Percentiles rank a stretch among this genome's conserved stretches.
These are phyloP conservation scores for Microbotryomycetes sp. DNA, from an alignment of 1,284 basidiomycete genomes.

Conservation along the genomic window DNA sequence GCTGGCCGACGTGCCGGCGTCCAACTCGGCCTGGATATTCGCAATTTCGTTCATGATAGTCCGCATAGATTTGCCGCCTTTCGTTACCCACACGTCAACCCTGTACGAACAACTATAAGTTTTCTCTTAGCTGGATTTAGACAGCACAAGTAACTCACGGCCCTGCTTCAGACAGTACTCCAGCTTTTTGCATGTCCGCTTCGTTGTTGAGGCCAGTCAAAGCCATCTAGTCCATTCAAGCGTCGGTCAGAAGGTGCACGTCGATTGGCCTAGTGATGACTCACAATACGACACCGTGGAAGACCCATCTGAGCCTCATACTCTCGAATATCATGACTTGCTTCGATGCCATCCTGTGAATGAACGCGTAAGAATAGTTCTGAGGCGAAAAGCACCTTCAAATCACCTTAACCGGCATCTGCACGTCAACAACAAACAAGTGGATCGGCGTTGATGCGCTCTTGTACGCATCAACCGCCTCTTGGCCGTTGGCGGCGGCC, in stretches of 20 bases:
- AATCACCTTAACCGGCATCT: conserved; percentile 14
- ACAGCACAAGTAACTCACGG: background rate
- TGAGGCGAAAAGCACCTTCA: background rate
- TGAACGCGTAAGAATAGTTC: background rate
- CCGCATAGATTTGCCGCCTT: conserved; percentile 20
- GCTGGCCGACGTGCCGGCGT: background rate
- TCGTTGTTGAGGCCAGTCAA: conserved; percentile 23
- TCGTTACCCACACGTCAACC: conserved; percentile 25
- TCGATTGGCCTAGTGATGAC: conserved; percentile 20
- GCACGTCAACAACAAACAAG: conserved; percentile 8
- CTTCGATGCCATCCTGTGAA: background rate
- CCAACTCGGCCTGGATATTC: conserved; percentile 7
- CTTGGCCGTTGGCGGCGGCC: conserved; percentile 17
- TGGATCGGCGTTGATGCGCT: background rate
- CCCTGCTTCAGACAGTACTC: background rate
- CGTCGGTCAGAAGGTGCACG: background rate
- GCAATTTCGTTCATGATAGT: conserved; percentile 14
- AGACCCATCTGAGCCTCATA: background rate
- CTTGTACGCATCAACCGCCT: conserved; percentile 14
- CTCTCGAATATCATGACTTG: background rate
- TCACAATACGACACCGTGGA: conserved; percentile 28
- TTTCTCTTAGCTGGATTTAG: background rate
- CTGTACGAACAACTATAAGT: background rate
- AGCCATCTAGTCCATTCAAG: conserved; percentile 8
- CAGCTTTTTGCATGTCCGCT: conserved; percentile 14